Evolutionary conservation across 768 basidiomycete genomes (phyloP), one percentile per base, ranked within the genome.

Genomic region (Leccinum aurantiacum): DNA sequence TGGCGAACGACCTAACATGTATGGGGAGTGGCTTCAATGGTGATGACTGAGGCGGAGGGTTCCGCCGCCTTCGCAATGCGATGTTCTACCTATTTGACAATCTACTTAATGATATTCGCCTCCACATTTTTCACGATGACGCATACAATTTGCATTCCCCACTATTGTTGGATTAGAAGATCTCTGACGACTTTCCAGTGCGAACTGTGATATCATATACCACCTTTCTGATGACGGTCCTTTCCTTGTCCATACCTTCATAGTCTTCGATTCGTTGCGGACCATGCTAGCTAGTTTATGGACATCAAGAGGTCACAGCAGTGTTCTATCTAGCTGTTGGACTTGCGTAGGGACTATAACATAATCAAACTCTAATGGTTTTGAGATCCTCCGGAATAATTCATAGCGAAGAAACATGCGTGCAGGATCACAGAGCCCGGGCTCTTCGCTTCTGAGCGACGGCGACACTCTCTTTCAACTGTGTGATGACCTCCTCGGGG

Each of bases 1-100:
- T 47, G 92, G 90, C 15, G 96, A 99, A 76, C 77, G 82, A 62
- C 94, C 96, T 10, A 98, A 95, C 73, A 91, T 95, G 91, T 97
- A 98, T 68, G 95, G 95, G 33, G 95, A 98, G 71, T 84, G 82
- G 82, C 69, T 86, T 55, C 73, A 77, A 62, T 87, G 84, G 85
- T 77, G 59, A 74, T 69, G 49, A 60, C 47, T 24, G 52, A 17
- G 41, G 59, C 49, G 13, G 46, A 17, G 41, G 59, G 53, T 44
- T 44, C 48, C 38, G 56, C 58, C 25, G 37, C 56, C 56, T 50
- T 37, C 57, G 47, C 52, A 46, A 19, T 15, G 47, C 62, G 59
- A 60, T 57, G 58, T 57, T 61, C 56, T 56, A 53, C 63, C 54
- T 57, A 56, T 60, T 62, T 46, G 58, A 61, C 71, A 63, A 75